Base-by-base conservation (phyloP, 257 asterid genomes). In the Gardenia jasminoides region DNA sequence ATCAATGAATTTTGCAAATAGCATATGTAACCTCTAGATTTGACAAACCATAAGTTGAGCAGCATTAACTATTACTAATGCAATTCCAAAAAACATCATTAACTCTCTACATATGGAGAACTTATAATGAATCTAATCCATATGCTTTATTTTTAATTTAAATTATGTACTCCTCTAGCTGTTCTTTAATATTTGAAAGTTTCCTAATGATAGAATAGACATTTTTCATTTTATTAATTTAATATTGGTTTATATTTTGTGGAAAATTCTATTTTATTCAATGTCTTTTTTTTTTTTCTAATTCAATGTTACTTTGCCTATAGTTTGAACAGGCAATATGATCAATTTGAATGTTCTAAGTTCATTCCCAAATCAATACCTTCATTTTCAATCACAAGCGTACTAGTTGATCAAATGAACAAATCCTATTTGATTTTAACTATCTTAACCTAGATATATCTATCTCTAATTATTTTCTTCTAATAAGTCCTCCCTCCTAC, bases 281-380 rank as follows among this genome's bases (percentile, higher is more conserved):
- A n/a, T 36, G 9, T 5, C n/a, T n/a, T n/a, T n/a, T n/a, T n/a
- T n/a, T n/a, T n/a, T n/a, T n/a, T 4, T 83, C 82, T 47, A 1
- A 62, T 62, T 36, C 41, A 36, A 36, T 2, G 3, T 36, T 36
- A 36, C 47, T 78, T 30, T 73, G 36, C 75, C 13, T 87, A 86
- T 91, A 90, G 94, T 88, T 93, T 93, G 89, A 93, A 93, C 82
- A 91, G 95, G 97, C 97, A 90, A 86, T 97, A 89, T 80, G 67
- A 80, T 43, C 92, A 82, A 68, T 91, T 97, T 66, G 76, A 81
- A 6, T 61, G 86, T 79, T 95, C 95, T 87, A 88, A 82, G 82
- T 86, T 85, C 20, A 87, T 85, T 39, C 97, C 97, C 85, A 77
- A 70, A 85, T 91, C 3, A 78, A 82, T 67, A 85, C 89, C 31